Base-by-base conservation (phyloP, 805 yeast species). In the Yarrowia osloensis region DNA sequence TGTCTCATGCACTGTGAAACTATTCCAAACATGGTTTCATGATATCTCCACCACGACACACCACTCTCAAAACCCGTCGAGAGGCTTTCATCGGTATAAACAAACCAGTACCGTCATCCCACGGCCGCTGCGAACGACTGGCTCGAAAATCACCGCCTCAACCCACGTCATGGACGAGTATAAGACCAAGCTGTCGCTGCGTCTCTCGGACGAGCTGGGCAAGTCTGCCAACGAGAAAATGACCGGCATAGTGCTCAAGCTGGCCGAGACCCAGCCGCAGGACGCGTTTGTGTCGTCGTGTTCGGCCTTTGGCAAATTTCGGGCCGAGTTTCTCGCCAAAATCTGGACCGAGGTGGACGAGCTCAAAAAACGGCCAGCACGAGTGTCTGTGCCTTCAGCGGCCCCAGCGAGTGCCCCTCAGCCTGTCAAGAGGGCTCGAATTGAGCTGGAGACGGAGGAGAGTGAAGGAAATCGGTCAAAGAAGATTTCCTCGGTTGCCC, bases 301-400 rank as follows among this genome's bases (percentile, higher is more conserved):
- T 63, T 33, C 26, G 57, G 70, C 69, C 6, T 73, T 74, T 69
- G 77, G 75, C 13, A 61, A 67, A 31, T 74, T 73, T 44, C 72
- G 73, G 29, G 57, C 21, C 11, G 66, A 66, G 3, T 72, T 71
- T 50, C 47, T 74, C 15, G 21, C 22, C 28, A 46, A 50, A 21
- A 44, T 73, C 22, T 74, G 73, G 55, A 15, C 66, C 3, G 57
- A 62, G 24, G 19, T 62, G 4, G 44, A 62, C 7, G 39, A 46
- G 35, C 24, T 62, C 15, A 47, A 62, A 28, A 47, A 12, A 15
- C 6, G 26, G 7, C 35, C 46, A 3, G 35, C 46, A 15, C 13
- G 19, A 4, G 11, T 52, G 6, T 19, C 35, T 22, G 11, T 13
- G 21, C 21, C 40, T 6, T 3, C 49, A 8, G 29, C 26, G 6